Evolutionary conservation across 306 rosid species (phyloP).

Genomic region (Trichosanthes cucumerina): DNA sequence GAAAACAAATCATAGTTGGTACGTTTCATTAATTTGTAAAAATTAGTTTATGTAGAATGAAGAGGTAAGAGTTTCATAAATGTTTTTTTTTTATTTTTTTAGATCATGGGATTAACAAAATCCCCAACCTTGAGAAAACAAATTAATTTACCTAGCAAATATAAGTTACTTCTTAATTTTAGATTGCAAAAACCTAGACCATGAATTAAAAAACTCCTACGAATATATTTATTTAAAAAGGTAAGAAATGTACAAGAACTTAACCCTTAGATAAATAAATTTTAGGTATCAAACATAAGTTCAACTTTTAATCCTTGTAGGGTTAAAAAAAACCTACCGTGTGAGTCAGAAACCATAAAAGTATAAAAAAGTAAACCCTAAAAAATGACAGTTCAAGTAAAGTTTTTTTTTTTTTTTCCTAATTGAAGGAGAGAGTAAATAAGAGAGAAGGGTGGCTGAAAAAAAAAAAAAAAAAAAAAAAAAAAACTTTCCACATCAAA

Average conservation of each 20-base stretch:
- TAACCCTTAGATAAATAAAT: neutral
- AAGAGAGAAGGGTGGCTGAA: neutral
- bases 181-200: too few species aligned
- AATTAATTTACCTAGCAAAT: too few species aligned
- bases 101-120: too few species aligned
- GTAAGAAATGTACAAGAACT: neutral
- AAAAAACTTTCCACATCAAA: conserved; percentile 1
- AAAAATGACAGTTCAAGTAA: conserved; percentile 10
- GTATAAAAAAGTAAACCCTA: neutral
- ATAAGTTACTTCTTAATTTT: too few species aligned
- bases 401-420: neutral
- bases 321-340: neutral
- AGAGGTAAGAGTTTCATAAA: neutral
- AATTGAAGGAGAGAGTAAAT: neutral
- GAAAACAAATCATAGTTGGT: too few species aligned
- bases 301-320: neutral
- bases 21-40: neutral
- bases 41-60: neutral
- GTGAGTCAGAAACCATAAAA: neutral
- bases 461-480: neutral
- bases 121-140: too few species aligned
- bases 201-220: too few species aligned
- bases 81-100: too few species aligned
- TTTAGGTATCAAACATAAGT: neutral
- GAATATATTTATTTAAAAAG: too few species aligned